phyloP scores from a whole-genome alignment of 257 asterid species.

The Lithospermum erythrorhizon region DNA sequence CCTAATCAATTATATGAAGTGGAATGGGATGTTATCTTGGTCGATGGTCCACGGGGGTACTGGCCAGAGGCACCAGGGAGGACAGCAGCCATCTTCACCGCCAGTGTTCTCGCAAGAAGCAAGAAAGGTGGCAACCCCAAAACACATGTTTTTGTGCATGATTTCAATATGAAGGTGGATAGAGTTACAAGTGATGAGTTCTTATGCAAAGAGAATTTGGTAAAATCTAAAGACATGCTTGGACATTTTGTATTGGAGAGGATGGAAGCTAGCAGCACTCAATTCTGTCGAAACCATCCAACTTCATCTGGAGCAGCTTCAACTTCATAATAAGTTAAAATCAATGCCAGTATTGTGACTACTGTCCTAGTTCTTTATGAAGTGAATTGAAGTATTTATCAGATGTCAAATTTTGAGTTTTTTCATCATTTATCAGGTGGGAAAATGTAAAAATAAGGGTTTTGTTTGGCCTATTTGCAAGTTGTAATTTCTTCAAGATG shows the following conservation, averaged over 20 bases:
- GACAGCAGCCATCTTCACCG: slow-evolving; percentile 80
- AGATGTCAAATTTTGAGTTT: slow-evolving; percentile 15
- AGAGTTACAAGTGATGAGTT: slow-evolving; percentile 62
- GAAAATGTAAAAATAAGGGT: slow-evolving; percentile 10
- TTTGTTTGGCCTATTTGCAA: slow-evolving; percentile 8
- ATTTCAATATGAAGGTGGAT: slow-evolving; percentile 54
- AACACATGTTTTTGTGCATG: slow-evolving; percentile 81
- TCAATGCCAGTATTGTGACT: neutral
- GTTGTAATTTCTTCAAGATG: slow-evolving; percentile 12
- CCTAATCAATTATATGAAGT: slow-evolving; percentile 85
- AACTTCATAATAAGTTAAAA: slow-evolving; percentile 1
- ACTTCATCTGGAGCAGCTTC: slow-evolving; percentile 14
- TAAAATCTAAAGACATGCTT: slow-evolving; percentile 48
- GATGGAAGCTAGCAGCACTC: slow-evolving; percentile 26
- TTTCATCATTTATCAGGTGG: slow-evolving; percentile 7
- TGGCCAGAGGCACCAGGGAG: slow-evolving; percentile 94
- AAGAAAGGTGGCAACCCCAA: slow-evolving; percentile 45
- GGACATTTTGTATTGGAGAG: slow-evolving; percentile 69
- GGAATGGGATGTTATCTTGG: slow-evolving; percentile 81
- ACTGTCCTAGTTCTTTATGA: slow-evolving; percentile 6
- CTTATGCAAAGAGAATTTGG: slow-evolving; percentile 64
- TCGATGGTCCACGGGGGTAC: slow-evolving; percentile 85
- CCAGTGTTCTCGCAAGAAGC: slow-evolving; percentile 80
- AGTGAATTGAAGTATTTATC: slow-evolving; percentile 2
- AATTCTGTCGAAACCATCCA: slow-evolving; percentile 51